Base-by-base conservation (phyloP, 495 filamentous ascomycete species). In the Aspergillus indologenus region DNA sequence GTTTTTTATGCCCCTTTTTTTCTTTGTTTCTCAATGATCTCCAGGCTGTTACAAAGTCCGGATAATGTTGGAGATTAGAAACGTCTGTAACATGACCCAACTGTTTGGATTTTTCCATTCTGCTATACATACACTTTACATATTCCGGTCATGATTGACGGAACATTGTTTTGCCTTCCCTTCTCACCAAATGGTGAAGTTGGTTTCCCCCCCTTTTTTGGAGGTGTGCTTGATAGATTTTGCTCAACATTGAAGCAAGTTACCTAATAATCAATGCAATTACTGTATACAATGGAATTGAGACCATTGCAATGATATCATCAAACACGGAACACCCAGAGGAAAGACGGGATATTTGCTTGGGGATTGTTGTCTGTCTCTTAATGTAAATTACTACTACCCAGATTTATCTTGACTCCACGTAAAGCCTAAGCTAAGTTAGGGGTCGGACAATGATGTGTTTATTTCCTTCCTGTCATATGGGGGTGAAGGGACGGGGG, bases 71-170 rank as follows among this genome's bases (percentile, higher is more conserved):
- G 57, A 24, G n/a, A 45, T 45, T 61, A 45, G 43, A 56, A 42
- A 43, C 56, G 50, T 58, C 47, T 59, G 61, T 62, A 63, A 60
- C 49, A 60, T 47, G 57, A 57, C 40, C 45, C 19, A 47, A 50
- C 24, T 18, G 29, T 49, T 31, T 31, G 43, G n/a, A 17, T 46
- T 17, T 48, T 2, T 23, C 43, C 43, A 47, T 42, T 40, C 26
- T 54, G 45, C 43, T 54, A 58, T 62, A 62, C 52, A 62, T 57
- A 57, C 55, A 57, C 45, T 51, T 31, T 21, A 20, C 48, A 51
- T 51, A 40, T 40, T n/a, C 21, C 45, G n/a, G 42, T 40, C 29
- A 58, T 51, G 56, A 58, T 52, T 53, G 48, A 58, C 46, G 49
- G 45, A 46, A 23, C 22, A 4, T 47, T 48, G 48, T 26, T 45